These are phyloP conservation scores for Phytophthora palmivora DNA, from an alignment of 352 stramenopile species.

Conservation along the genomic window DNA sequence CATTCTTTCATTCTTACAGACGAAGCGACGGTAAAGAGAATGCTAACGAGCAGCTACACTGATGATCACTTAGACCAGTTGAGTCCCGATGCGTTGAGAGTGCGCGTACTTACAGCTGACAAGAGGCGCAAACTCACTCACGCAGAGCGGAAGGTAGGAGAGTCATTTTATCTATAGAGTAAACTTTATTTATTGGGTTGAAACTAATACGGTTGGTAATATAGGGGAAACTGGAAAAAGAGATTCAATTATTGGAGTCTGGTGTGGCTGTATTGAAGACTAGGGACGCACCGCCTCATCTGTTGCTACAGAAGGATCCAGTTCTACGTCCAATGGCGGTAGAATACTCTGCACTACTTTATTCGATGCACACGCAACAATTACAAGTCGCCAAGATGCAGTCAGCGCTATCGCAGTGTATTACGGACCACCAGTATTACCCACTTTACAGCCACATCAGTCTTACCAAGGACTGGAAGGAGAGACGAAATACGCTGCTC, in stretches of 20 bases:
- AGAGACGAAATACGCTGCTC: slow-evolving; percentile 25
- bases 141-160: slow-evolving; percentile 19
- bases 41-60: slow-evolving; percentile 8
- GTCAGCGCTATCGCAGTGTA: slow-evolving; percentile 29
- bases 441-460: slow-evolving; percentile 37
- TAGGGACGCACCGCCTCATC: slow-evolving; percentile 2
- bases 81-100: slow-evolving; percentile 10
- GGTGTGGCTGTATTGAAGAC: slow-evolving; percentile 28
- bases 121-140: slow-evolving; percentile 27
- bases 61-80: slow-evolving; percentile 1
- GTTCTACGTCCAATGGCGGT: slow-evolving; percentile 12
- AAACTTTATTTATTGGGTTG: background rate
- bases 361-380: slow-evolving; percentile 25
- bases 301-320: slow-evolving; percentile 23
- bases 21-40: no score
- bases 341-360: slow-evolving; percentile 13
- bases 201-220: background rate
- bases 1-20: no score
- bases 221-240: slow-evolving; percentile 21
- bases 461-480: slow-evolving; percentile 23
- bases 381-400: slow-evolving; percentile 33
- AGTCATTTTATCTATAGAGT: no score
- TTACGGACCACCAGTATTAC: slow-evolving; percentile 20
- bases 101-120: background rate
- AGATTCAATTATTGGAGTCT: slow-evolving; percentile 32